Base-by-base conservation (phyloP, 495 filamentous ascomycete species). In the Daldinia vernicosa region DNA sequence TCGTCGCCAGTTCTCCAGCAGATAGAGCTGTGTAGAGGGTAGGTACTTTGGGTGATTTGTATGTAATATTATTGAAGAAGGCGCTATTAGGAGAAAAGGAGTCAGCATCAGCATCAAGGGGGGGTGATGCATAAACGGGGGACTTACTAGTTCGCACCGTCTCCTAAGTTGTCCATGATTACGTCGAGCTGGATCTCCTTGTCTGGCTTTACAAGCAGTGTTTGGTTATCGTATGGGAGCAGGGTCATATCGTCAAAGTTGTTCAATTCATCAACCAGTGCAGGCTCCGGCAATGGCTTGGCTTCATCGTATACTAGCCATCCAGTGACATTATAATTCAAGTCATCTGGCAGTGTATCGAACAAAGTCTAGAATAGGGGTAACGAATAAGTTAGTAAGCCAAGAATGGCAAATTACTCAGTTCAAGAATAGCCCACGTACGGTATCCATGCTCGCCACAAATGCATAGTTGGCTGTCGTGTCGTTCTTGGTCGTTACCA, bases 61-160 rank as follows among this genome's bases (percentile, higher is more conserved):
- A 97, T 50, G 90, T 90, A 50, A 93, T 89, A 75, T 91, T 87
- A 75, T 95, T 93, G 80, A 97, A 89, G 78, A 94, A 92, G 60
- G 92, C 91, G 71, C 89, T 91, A 65, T 15, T 11, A 33, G 61
- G 28, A 15, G 28, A 51, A 27, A 40, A 58, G 15, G 28, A 53
- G 27, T 59, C 61, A 62, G 43, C 12, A 55, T 33, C 6, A 15
- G 27, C 30, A 54, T 27, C 6, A 14, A 62, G 51, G 17, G 33
- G 1, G 32, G 11, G 1, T 45, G 43, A 28, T n/a, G 24, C 9
- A 15, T 3, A 61, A 39, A 33, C 2, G 11, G 27, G 6, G 30
- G 50, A 76, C 84, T 76, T 75, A 90, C 84, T 94, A 94, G 75
- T 91, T 93, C 14, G 89, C 90, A 14, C 92, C 93, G 74, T 96